These are phyloP conservation scores for Mallotus repandus DNA, from an alignment of 441 rosid species.

Conservation along the genomic window DNA sequence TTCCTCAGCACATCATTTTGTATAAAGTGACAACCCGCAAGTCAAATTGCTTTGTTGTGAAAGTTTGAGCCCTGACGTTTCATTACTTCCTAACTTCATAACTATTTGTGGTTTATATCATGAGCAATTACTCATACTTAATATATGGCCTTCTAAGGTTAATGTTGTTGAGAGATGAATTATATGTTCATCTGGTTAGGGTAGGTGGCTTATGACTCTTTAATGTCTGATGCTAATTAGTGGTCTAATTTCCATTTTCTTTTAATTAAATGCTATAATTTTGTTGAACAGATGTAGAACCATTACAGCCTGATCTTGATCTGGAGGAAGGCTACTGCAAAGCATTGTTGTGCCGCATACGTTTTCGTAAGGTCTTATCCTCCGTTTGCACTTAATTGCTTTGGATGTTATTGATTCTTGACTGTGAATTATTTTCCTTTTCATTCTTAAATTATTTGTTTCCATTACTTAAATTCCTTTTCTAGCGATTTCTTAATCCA, in stretches of 20 bases:
- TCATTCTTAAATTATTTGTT: constrained; percentile 5
- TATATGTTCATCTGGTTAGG: not conserved
- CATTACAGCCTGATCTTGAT: constrained; percentile 63
- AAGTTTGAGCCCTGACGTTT: not conserved
- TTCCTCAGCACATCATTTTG: not conserved
- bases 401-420: constrained; percentile 27
- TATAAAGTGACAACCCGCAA: not conserved
- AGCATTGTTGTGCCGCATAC: constrained; percentile 89
- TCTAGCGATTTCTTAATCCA: constrained; percentile 5
- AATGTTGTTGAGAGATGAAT: not conserved
- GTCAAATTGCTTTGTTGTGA: not conserved
- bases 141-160: not conserved
- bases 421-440: constrained; percentile 20
- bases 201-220: not conserved
- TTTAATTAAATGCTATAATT: not conserved
- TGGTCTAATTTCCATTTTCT: not conserved
- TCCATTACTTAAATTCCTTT: not conserved
- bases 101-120: too few species aligned
- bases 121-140: not conserved
- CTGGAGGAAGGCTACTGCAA: constrained; percentile 92
- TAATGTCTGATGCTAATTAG: not conserved
- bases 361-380: constrained; percentile 99
- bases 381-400: constrained; percentile 40
- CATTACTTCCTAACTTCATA: not conserved
- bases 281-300: constrained; percentile 72